phyloP scores from a whole-genome alignment of 192 early-diverging fungal genomes.

The Gonapodya prolifera region DNA sequence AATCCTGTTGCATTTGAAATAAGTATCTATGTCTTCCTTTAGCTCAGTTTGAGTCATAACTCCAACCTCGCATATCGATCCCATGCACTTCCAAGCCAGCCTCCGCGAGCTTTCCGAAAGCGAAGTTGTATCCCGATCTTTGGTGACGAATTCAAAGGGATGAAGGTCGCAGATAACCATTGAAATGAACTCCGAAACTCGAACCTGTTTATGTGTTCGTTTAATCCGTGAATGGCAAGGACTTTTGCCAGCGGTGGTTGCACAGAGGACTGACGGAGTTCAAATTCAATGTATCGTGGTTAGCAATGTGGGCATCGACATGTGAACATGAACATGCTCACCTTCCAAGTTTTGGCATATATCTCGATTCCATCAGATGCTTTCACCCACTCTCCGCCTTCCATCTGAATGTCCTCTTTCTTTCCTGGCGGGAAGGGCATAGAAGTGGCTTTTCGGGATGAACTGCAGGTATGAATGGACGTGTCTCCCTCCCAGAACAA shows the following conservation, averaged over 20 bases:
- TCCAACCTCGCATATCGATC: not conserved
- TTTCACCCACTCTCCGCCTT: not conserved
- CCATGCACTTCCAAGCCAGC: not conserved
- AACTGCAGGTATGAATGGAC: too few relatives aligned
- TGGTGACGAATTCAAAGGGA: not conserved
- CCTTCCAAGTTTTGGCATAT: not conserved
- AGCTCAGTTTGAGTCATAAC: too few relatives aligned
- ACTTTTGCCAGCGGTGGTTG: not conserved
- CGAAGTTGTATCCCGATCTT: not conserved
- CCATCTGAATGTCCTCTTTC: not conserved
- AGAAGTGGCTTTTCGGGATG: too few relatives aligned
- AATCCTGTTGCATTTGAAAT: not conserved
- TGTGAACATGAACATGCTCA: too few relatives aligned
- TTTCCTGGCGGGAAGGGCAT: not conserved
- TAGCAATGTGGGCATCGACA: too few relatives aligned
- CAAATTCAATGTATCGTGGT: too few relatives aligned
- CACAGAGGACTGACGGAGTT: not conserved
- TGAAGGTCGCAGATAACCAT: too few relatives aligned
- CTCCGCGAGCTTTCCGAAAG: not conserved
- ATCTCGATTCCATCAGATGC: not conserved
- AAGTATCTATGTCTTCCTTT: too few relatives aligned
- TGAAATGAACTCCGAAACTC: not conserved
- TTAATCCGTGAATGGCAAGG: not conserved
- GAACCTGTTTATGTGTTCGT: not conserved
- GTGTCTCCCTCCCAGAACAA: too few relatives aligned